Percentiles rank a stretch among this genome's conserved stretches.
phyloP scores from a whole-genome alignment of 441 rosid genomes.

The Rhodomyrtus psidioides region DNA sequence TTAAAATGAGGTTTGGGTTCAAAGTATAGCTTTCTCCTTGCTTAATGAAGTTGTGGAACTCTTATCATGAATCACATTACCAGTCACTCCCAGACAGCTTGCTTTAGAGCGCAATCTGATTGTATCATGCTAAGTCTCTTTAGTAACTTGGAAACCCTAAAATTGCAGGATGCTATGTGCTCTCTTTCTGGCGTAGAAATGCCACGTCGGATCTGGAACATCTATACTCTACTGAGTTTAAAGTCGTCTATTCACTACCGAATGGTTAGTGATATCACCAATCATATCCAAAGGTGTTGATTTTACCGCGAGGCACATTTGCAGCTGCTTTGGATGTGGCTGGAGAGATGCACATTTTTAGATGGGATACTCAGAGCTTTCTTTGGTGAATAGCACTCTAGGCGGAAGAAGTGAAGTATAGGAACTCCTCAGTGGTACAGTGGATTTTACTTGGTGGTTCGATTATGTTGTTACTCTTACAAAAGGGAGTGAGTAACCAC shows the following conservation, averaged over 20 bases:
- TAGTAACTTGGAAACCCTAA: neutral
- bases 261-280: constrained; percentile 28
- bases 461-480: no score
- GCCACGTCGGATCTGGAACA: constrained; percentile 44
- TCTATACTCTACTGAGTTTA: constrained; percentile 50
- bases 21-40: neutral
- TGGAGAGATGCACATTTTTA: no score
- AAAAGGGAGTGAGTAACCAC: no score
- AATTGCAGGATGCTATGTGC: constrained; percentile 49
- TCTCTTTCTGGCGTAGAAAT: constrained; percentile 67
- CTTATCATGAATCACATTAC: neutral
- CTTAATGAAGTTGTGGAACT: neutral
- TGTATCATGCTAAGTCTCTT: neutral
- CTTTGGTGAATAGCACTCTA: no score
- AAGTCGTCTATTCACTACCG: constrained; percentile 44
- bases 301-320: no score
- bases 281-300: constrained; percentile 72
- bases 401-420: no score
- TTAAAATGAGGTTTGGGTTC: neutral
- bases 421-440: no score
- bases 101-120: neutral
- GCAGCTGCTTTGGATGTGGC: no score
- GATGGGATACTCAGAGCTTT: no score
- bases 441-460: no score
- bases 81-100: no score